These are phyloP conservation scores for Trapa bicornis DNA, from an alignment of 345 rosid species.

Conservation along the genomic window DNA sequence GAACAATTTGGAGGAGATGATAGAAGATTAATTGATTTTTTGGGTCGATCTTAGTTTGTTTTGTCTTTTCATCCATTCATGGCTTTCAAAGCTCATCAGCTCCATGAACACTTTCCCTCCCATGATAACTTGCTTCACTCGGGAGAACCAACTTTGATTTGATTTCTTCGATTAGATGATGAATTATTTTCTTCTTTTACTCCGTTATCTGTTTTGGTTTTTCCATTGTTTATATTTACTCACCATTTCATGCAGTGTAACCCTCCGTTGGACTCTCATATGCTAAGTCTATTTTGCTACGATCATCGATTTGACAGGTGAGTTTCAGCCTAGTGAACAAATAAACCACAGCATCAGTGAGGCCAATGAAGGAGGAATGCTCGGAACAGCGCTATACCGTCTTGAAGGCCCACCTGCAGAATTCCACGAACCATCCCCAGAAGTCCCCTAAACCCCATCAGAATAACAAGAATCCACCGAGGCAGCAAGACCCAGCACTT, in stretches of 20 bases:
- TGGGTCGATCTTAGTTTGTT: conserved; percentile 12
- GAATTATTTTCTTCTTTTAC: conserved; percentile 6
- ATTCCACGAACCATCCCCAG: conserved; percentile 36
- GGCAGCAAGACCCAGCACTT: conserved; percentile 18
- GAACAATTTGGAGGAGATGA: conserved; percentile 15
- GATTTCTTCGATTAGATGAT: background rate
- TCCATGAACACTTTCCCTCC: no score
- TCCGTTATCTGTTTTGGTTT: conserved; percentile 14
- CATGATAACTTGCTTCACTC: background rate
- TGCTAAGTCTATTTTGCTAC: conserved; percentile 19
- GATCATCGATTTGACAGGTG: conserved; percentile 3
- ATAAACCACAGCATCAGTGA: conserved; percentile 46
- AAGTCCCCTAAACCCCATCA: conserved; percentile 49
- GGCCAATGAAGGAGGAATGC: conserved; percentile 86
- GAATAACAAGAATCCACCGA: conserved; percentile 60
- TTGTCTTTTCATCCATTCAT: conserved; percentile 24
- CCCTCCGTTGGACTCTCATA: conserved; percentile 12
- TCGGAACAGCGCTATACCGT: conserved; percentile 50
- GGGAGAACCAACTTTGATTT: background rate
- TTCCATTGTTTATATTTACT: conserved; percentile 13
- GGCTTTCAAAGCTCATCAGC: conserved; percentile 4
- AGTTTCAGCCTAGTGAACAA: background rate
- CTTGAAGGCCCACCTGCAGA: conserved; percentile 52
- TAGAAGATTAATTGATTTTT: conserved; percentile 12
- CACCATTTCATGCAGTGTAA: conserved; percentile 9